Percentiles rank a stretch among this genome's conserved stretches.
Conservation (phyloP, 2,329 filamentous ascomycete species). For the Aspergillus sp. region DNA sequence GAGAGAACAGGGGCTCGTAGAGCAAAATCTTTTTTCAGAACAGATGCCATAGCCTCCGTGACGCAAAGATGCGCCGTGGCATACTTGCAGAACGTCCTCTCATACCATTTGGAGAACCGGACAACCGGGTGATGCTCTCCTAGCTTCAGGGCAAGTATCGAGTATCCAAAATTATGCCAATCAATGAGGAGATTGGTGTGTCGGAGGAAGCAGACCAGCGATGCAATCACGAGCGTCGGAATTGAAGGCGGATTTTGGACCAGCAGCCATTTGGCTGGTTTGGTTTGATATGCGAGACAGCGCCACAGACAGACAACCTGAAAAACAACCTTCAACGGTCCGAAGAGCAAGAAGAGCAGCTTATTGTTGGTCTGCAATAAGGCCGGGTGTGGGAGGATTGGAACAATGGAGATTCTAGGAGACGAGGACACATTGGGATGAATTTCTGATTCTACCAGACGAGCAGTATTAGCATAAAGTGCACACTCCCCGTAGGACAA, state of each 20-base stretch:
- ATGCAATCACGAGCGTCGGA: conserved; percentile 71
- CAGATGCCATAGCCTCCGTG: conserved; percentile 74
- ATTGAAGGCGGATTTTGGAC: conserved; percentile 94
- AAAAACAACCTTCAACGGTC: conserved; percentile 76
- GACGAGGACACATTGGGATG: conserved; percentile 68
- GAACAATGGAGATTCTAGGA: conserved; percentile 60
- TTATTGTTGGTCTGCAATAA: conserved; percentile 59
- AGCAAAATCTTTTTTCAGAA: conserved; percentile 60
- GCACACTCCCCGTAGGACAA: background rate
- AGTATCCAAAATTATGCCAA: conserved; percentile 99
- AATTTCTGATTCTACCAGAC: conserved; percentile 60
- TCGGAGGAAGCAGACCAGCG: conserved; percentile 64
- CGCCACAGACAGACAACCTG: conserved; percentile 66
- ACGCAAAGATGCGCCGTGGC: conserved; percentile 76
- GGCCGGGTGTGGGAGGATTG: conserved; percentile 60
- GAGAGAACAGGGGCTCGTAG: conserved; percentile 59
- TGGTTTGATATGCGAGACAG: conserved; percentile 64
- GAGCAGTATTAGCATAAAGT: conserved; percentile 5
- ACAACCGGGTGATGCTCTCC: conserved; percentile 65
- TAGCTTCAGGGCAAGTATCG: conserved; percentile 67
- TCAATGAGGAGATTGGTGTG: conserved; percentile 80
- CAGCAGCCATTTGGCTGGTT: conserved; percentile 74
- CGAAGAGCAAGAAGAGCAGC: conserved; percentile 67
- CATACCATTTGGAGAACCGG: conserved; percentile 65
- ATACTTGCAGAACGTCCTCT: conserved; percentile 59